Conservation (phyloP, 257 asterid genomes). For the Linderniella brevidens region DNA sequence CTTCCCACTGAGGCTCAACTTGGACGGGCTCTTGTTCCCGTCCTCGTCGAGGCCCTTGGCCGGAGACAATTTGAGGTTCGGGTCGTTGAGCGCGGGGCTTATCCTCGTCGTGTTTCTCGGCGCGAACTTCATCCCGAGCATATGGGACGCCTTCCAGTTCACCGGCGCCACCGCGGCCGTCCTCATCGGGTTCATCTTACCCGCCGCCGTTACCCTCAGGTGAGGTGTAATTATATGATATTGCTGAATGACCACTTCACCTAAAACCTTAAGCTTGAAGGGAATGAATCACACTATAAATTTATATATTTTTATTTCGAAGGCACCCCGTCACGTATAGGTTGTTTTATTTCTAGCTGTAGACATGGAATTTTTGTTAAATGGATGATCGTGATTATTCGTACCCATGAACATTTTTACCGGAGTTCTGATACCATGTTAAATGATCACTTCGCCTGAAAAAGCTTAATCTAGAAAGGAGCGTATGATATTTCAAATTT, state of each 20-base stretch:
- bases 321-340: too few relatives aligned
- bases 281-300: too few relatives aligned
- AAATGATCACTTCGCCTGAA: too few relatives aligned
- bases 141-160: conserved; percentile 99
- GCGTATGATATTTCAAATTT: too few relatives aligned
- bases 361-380: too few relatives aligned
- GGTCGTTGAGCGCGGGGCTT: conserved; percentile 48
- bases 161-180: conserved; percentile 99
- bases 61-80: conserved; percentile 41
- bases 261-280: too few relatives aligned
- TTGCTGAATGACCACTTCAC: neutral
- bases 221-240: conserved; percentile 11
- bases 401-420: too few relatives aligned
- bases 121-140: conserved; percentile 95
- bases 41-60: conserved; percentile 67
- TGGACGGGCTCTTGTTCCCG: conserved; percentile 93
- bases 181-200: conserved; percentile 79
- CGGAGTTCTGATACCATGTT: too few relatives aligned
- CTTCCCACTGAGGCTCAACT: conserved; percentile 63
- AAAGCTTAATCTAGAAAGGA: too few relatives aligned
- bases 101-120: conserved; percentile 51
- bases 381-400: too few relatives aligned
- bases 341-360: too few relatives aligned
- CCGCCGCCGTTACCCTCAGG: conserved; percentile 80
- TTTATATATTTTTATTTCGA: too few relatives aligned